A percentile compares a stretch with the other conserved stretches of the same genome.
Conservation (phyloP, 306 rosid genomes). For the Sophora flavescens region DNA sequence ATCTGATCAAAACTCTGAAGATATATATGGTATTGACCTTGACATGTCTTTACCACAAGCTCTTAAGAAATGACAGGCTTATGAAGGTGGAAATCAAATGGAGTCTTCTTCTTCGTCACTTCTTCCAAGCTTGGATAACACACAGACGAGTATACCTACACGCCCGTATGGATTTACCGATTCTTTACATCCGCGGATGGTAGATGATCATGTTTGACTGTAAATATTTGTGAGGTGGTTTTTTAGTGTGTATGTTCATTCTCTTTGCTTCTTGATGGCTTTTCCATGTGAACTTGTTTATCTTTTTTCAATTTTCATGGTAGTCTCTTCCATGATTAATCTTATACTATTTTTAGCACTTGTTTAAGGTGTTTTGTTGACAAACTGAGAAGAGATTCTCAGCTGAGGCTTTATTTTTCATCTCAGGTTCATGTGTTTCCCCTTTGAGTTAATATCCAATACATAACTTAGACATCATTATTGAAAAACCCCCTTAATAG, state of each 20-base stretch:
- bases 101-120: slow-evolving; percentile 85
- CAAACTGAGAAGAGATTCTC: slow-evolving; percentile 44
- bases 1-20: slow-evolving; percentile 73
- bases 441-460: slow-evolving; percentile 18
- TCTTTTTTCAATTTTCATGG: slow-evolving; percentile 43
- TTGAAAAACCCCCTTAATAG: not conserved
- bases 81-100: slow-evolving; percentile 75
- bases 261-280: slow-evolving; percentile 38
- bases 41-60: slow-evolving; percentile 96
- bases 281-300: slow-evolving; percentile 40
- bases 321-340: slow-evolving; percentile 47
- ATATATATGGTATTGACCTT: slow-evolving; percentile 85
- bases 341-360: slow-evolving; percentile 40
- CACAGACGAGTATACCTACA: slow-evolving; percentile 94
- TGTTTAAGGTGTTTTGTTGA: slow-evolving; percentile 42
- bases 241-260: slow-evolving; percentile 48
- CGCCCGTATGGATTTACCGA: slow-evolving; percentile 87
- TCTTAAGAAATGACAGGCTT: slow-evolving; percentile 96
- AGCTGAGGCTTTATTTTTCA: slow-evolving; percentile 14
- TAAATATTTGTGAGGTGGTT: slow-evolving; percentile 57
- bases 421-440: slow-evolving; percentile 23
- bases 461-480: slow-evolving; percentile 11
- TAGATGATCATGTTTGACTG: slow-evolving; percentile 60
- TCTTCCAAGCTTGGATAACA: slow-evolving; percentile 87
- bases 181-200: slow-evolving; percentile 91